Percentiles rank a stretch among this genome's conserved stretches.
These are phyloP conservation scores for bread wheat (Triticum aestivum) DNA, from an alignment of 176 grass and related monocot genomes.

Conservation along the genomic window IWGSC_CS_RefSeq_v2.1 NC_057812.1:132531486-132531985, in stretches of 20 bases:
- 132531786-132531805: constrained; percentile 31
- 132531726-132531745: not conserved
- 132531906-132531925: constrained; percentile 24
- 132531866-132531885: constrained; percentile 18
- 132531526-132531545: not conserved
- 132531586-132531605: constrained; percentile 37
- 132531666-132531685: not conserved
- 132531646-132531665: constrained; percentile 15
- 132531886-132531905: constrained; percentile 22
- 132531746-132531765: not conserved
- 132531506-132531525: not conserved
- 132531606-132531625: constrained; percentile 38
- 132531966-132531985: constrained; percentile 21
- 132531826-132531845: constrained; percentile 39
- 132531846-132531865: not conserved
- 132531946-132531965: constrained; percentile 8
- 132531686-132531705: not conserved
- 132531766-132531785: not conserved
- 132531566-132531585: constrained; percentile 23
- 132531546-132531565: not conserved
- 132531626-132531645: constrained; percentile 46
- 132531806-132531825: not conserved
- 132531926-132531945: constrained; percentile 14
- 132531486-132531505: constrained; percentile 42
- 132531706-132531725: not conserved